Conservation (phyloP, 805 yeast genomes). For the Phaffomyces thermotolerans region DNA sequence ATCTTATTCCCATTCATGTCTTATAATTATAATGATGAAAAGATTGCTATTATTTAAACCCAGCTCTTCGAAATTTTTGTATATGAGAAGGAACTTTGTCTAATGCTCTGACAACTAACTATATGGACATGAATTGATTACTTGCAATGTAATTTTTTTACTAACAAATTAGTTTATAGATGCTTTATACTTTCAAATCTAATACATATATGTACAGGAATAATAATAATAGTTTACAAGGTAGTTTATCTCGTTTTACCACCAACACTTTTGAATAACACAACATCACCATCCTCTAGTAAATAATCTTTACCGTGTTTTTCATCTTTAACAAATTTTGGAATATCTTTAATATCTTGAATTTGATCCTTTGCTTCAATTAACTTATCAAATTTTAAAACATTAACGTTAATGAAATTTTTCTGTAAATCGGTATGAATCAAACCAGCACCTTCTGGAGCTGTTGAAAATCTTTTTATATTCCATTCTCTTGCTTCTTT, state of each 20-base stretch:
- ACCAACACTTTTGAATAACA: constrained; percentile 65
- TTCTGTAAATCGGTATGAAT: constrained; percentile 81
- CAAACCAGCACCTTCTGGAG: constrained; percentile 86
- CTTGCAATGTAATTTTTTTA: background rate
- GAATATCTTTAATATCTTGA: constrained; percentile 22
- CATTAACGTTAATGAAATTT: constrained; percentile 74
- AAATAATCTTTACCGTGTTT: constrained; percentile 72
- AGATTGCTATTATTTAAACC: constrained; percentile 20
- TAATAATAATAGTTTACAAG: background rate
- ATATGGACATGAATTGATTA: background rate
- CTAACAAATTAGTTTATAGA: background rate
- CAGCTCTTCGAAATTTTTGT: constrained; percentile 27
- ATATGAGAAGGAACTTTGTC: constrained; percentile 23
- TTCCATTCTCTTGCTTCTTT: constrained; percentile 89
- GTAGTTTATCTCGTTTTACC: constrained; percentile 37
- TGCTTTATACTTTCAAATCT: too few relatives aligned
- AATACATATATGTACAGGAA: background rate
- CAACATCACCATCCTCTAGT: constrained; percentile 80
- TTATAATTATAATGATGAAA: constrained; percentile 22
- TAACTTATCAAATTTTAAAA: constrained; percentile 60
- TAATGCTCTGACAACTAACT: constrained; percentile 20
- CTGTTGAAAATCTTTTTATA: constrained; percentile 62
- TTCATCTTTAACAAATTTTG: constrained; percentile 23
- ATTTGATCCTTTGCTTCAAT: constrained; percentile 14
- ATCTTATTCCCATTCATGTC: too few relatives aligned